phyloP scores from a whole-genome alignment of 2,329 filamentous ascomycete species.

The Nigrospora osmanthi region DNA sequence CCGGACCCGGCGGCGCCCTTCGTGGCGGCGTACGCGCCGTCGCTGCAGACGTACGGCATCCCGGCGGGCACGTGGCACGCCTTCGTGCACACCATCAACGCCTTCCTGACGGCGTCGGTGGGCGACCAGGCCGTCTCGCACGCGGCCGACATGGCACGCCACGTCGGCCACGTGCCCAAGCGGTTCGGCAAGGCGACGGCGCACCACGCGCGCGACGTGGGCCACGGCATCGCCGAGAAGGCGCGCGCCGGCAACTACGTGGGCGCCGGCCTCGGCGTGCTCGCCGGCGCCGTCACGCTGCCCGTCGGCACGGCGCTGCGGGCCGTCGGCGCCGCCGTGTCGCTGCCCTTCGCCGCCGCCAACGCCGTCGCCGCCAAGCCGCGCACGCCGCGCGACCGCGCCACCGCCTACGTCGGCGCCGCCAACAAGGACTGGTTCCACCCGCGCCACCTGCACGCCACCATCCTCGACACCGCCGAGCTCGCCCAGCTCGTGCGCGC shows the following conservation, averaged over 20 bases:
- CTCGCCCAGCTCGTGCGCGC: not conserved
- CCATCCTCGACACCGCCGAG: not conserved
- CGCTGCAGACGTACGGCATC: not conserved
- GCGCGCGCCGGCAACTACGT: constrained; percentile 31
- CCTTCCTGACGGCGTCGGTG: not conserved
- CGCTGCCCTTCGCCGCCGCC: constrained; percentile 25
- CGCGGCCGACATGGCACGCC: constrained; percentile 26
- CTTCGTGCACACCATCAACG: not conserved
- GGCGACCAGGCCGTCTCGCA: not conserved
- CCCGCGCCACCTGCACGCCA: not conserved
- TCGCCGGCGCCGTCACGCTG: constrained; percentile 29
- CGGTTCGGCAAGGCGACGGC: constrained; percentile 26
- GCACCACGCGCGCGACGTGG: constrained; percentile 26
- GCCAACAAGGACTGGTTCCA: not conserved
- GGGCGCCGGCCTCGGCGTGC: constrained; percentile 25
- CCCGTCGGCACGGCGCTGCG: constrained; percentile 29
- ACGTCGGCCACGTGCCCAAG: constrained; percentile 26
- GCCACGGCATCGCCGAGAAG: constrained; percentile 24
- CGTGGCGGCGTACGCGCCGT: not conserved
- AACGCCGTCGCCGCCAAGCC: constrained; percentile 27
- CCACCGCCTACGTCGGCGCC: not conserved
- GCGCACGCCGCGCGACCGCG: not conserved
- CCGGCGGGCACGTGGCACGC: not conserved
- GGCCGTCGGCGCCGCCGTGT: constrained; percentile 22
- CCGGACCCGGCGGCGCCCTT: not conserved